Evolutionary conservation across 495 filamentous ascomycete species (phyloP), one percentile per base, ranked within the genome.

Genomic region (Emericellopsis terricola): DNA sequence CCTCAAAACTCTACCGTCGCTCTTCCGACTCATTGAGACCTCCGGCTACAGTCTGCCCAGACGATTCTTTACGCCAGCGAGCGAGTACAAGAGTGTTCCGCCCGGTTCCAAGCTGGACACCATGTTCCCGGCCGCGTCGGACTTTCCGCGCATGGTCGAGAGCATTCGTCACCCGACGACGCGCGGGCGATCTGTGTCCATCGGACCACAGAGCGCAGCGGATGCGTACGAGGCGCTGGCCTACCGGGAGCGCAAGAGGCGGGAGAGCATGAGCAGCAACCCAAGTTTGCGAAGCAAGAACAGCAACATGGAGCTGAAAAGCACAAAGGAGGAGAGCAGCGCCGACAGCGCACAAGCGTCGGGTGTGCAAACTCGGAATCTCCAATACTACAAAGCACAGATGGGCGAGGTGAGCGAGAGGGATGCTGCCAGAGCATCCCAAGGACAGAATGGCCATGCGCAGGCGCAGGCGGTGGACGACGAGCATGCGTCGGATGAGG

Each of bases 191-290:
- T 73, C 81, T 24, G 72, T 94, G 15, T 93, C 84, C 15, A 67
- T 97, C 20, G 89, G 89, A 0, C 89, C 89, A 4, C 89, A 96
- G 55, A 94, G 85, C 17, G 82, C 79, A 38, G 89, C 89, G 2
- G 89, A 97, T 52, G 89, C 86, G 5, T 94, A 94, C 48, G 89
- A 97, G 57, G 84, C 82, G 13, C 58, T 96, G 15, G 89, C 89
- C n/a, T 93, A 87, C 45, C 71, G 86, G 2, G 81, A 91, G 49
- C 73, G 82, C 44, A 69, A 69, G 41, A 64, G 85, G 42, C 62
- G 81, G 27, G 81, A 93, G 49, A 93, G 80, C 43, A 57, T 75
- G n/a, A 41, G 42, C 13, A 46, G 46, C 26, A 54, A 52, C 34
- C 11, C 40, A n/a, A 55, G 47, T n/a, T 23, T 38, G 13, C 23